These are phyloP conservation scores for Terfezia boudieri DNA, from an alignment of 495 filamentous ascomycete species.

Conservation along the genomic window DNA sequence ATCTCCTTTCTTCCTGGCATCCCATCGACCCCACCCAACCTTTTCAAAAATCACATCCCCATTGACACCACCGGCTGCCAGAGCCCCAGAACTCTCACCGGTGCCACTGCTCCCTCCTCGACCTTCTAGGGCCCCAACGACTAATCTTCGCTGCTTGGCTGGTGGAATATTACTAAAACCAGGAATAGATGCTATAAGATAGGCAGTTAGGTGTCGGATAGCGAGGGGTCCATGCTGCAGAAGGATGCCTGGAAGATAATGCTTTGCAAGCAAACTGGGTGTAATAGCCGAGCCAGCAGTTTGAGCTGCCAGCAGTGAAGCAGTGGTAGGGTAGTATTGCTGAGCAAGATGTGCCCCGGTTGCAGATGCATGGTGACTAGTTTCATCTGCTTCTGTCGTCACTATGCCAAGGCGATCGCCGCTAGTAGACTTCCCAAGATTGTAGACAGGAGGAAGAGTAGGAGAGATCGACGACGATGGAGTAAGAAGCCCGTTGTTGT, in stretches of 20 bases:
- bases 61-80: conserved; percentile 33
- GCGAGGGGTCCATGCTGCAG: conserved; percentile 73
- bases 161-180: conserved; percentile 82
- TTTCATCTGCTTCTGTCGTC: conserved; percentile 35
- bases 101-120: conserved; percentile 16
- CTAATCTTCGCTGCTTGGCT: conserved; percentile 58
- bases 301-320: conserved; percentile 37
- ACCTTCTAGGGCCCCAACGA: conserved; percentile 18
- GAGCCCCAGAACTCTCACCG: conserved; percentile 6
- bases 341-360: conserved; percentile 39
- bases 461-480: conserved; percentile 94
- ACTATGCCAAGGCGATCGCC: conserved; percentile 27
- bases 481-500: conserved; percentile 47
- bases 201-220: conserved; percentile 84
- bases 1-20: conserved; percentile 53
- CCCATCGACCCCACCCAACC: conserved; percentile 93
- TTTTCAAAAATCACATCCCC: conserved; percentile 84
- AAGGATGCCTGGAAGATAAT: conserved; percentile 79
- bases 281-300: conserved; percentile 56
- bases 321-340: conserved; percentile 21
- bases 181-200: conserved; percentile 76
- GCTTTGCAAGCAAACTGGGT: conserved; percentile 63
- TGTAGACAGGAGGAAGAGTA: conserved; percentile 51
- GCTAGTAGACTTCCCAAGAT: conserved; percentile 29
- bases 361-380: conserved; percentile 78